Base-by-base conservation (phyloP, 108 stramenopile genomes). In the Mediolabrus comicus region DNA sequence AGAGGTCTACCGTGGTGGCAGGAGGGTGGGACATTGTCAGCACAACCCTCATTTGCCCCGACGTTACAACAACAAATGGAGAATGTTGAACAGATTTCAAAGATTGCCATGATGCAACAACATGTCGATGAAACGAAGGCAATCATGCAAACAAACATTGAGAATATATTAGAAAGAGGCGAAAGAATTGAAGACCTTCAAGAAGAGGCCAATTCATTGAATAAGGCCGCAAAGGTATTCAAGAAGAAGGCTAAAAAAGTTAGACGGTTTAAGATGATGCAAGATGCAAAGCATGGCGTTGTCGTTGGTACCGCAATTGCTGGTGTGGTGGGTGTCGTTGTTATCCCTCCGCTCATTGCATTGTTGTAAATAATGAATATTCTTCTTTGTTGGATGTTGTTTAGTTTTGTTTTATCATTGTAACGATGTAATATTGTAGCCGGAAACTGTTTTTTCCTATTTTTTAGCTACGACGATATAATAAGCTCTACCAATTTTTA, bases 251-350 rank as follows among this genome's bases (percentile, higher is more conserved):
- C 87, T 1, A 76, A 53, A 22, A 11, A 82, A 59, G 63, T 86
- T 24, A 84, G 67, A 39, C 72, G 85, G n/a, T 74, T 67, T 30
- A 71, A 83, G 60, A 62, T 83, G 80, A 80, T 77, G 81, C 84
- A 89, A 35, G 86, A 89, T 75, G 90, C 90, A 13, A 91, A 91
- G 57, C 79, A 88, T 68, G 90, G 90, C 9, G 38, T 84, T 11
- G 17, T 87, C 8, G 31, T 91, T 35, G 90, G 90, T 8, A 87
- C 84, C 4, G 86, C 84, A 16, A 69, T 91, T 34, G 87, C 87
- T 8, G 86, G 70, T 8, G 87, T 70, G 17, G 84, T 86, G 0
- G 89, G 87, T 3, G 71, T 77, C 25, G 71, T 80, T 14, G 73
- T 76, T 5, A 71, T 88, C 14, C 90, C 90, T 39, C 84, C 85